These are phyloP conservation scores for Tuber aestivum DNA, from an alignment of 495 filamentous ascomycete genomes.

Conservation along the genomic window DNA sequence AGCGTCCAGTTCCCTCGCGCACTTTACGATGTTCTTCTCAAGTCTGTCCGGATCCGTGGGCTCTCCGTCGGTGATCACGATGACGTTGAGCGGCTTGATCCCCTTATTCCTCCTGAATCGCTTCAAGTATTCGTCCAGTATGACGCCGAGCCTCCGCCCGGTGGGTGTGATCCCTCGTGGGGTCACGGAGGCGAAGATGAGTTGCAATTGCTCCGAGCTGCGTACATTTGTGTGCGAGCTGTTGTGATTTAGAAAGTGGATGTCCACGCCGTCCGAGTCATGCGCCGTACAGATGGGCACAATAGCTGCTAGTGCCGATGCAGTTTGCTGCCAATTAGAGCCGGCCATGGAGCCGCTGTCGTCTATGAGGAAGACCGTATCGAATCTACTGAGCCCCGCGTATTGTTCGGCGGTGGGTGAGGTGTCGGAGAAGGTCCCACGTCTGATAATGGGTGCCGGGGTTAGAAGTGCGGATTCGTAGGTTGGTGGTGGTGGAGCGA, in stretches of 20 bases:
- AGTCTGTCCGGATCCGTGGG: conserved; percentile 64
- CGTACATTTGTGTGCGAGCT: conserved; percentile 11
- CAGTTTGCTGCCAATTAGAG: conserved; percentile 67
- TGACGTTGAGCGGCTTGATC: conserved; percentile 83
- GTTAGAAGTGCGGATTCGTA: background rate
- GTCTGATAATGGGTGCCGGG: background rate
- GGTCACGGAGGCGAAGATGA: conserved; percentile 20
- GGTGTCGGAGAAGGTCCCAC: background rate
- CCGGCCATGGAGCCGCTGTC: conserved; percentile 83
- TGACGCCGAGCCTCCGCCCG: conserved; percentile 23
- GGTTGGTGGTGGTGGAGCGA: background rate
- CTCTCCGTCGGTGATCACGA: conserved; percentile 85
- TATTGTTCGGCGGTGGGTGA: conserved; percentile 55
- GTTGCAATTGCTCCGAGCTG: conserved; percentile 21
- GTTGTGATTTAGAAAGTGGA: conserved; percentile 79
- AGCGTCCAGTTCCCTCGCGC: conserved; percentile 65
- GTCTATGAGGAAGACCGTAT: conserved; percentile 91
- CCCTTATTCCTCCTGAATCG: conserved; percentile 12
- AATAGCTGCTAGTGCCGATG: conserved; percentile 65
- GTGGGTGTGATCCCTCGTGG: conserved; percentile 37
- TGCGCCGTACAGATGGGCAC: conserved; percentile 76
- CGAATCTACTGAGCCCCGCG: conserved; percentile 69
- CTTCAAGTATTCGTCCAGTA: conserved; percentile 28
- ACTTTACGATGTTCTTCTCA: conserved; percentile 61
- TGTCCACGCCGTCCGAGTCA: conserved; percentile 84